Base-by-base conservation (phyloP, 768 basidiomycete genomes). In the Neoboletus brunneissimus region DNA sequence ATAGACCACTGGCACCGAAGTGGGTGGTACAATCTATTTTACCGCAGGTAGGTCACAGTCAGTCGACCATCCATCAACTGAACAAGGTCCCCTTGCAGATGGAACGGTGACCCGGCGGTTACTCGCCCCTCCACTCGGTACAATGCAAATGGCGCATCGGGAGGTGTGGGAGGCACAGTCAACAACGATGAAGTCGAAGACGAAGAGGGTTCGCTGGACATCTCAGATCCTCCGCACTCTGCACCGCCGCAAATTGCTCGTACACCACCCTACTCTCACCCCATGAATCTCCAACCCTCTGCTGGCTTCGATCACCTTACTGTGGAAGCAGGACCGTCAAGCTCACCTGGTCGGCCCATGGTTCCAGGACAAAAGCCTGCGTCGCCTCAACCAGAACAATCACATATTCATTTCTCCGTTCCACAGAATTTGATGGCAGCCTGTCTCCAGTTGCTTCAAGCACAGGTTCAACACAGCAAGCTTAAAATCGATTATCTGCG, bases 1-100 rank as follows among this genome's bases (percentile, higher is more conserved):
- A 81, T 91, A 56, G 89, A 91, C 62, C 86, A 89, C 56, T 91
- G 89, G 89, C 86, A 88, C 63, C 79, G 82, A 54, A 78, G 79
- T 34, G 88, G 88, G 16, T 91, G 89, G 89, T 91, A 89, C 64
- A 77, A 77, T 12, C 74, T 89, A 23, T 91, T 91, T 69, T 84
- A 84, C 69, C 77, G 77, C 62, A 79, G 89, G 86, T 87, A 59
- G 22, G 74, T 55, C 35, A 51, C 25, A 20, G 40, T 32, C 40
- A 44, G 25, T 43, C 48, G 12, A 31, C 46, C 10, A 2, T 3
- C 32, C n/a, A 2, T 32, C 27, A 23, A 48, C 31, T 41, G 15
- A 69, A 25, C n/a, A n/a, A 43, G 5, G 13, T 61, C 55, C 48
- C 25, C 27, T 57, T 9, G 18, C 51, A 86, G 85, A 73, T 87